phyloP scores from a whole-genome alignment of 140 eudicot species.

The Cichorium intybus region DNA sequence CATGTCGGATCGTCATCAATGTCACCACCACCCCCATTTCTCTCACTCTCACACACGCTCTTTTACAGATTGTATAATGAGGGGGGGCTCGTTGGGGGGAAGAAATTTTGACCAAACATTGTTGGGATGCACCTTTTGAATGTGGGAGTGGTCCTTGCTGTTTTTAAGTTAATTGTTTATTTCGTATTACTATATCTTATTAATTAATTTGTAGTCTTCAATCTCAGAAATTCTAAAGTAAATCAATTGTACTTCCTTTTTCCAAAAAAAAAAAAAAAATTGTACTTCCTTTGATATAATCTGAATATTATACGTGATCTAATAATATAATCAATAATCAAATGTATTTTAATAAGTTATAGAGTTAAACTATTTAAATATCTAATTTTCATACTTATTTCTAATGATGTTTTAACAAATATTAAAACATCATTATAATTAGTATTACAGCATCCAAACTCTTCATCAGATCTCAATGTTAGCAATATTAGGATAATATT shows the following conservation, averaged over 20 bases:
- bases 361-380: no score
- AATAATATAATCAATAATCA: background rate
- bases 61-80: background rate
- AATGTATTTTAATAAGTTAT: no score
- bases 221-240: background rate
- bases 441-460: no score
- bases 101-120: slow-evolving; percentile 27
- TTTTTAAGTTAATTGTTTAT: slow-evolving; percentile 8
- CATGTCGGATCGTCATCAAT: slow-evolving; percentile 22
- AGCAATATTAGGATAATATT: no score
- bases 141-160: slow-evolving; percentile 36
- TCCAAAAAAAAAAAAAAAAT: background rate
- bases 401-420: no score
- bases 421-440: no score
- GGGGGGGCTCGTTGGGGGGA: background rate
- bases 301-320: background rate
- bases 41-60: slow-evolving; percentile 8
- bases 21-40: slow-evolving; percentile 15
- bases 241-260: background rate
- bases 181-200: slow-evolving; percentile 7
- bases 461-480: no score
- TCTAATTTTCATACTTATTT: no score
- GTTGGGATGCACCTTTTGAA: slow-evolving; percentile 37
- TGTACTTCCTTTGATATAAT: background rate
- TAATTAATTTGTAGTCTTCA: slow-evolving; percentile 1